Evolutionary conservation across 176 grass and related monocot genomes (phyloP), one percentile per base, ranked within the genome.

Genomic region (Eragrostis curvula): DNA sequence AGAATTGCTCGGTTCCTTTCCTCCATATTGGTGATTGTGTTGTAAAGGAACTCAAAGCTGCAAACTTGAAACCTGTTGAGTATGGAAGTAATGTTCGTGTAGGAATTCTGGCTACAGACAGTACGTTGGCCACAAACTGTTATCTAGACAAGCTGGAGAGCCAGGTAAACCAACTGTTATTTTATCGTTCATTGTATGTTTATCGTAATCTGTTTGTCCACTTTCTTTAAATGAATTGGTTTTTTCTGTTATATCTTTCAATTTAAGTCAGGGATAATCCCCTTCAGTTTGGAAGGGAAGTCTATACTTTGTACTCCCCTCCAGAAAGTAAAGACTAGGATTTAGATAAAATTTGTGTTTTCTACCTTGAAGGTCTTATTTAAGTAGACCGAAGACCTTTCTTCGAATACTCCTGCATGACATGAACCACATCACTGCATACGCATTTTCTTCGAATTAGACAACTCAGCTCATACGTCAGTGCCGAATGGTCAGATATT

Each of bases 81-180:
- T 87, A 87, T 45, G 91, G 91, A 87, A 92, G 85, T 80, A 91
- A 92, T 77, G 88, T 90, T 47, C 41, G 90, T 71, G 76, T 97
- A 45, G 92, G 95, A 80, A 36, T 97, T 81, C 77, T 94, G 41
- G 64, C 78, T 67, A 82, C 74, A 1, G 68, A 94, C 79, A 36
- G 75, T 72, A 53, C 23, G 27, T 52, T 79, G 48, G 24, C 70
- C 5, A 79, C 44, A 3, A 76, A 41, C 28, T 82, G 76, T 59
- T 94, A 97, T 74, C 64, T 83, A 47, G 63, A 92, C 11, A 94
- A 83, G 83, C 59, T 97, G 61, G 77, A 91, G 59, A 89, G 65
- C 66, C 75, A 90, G 90, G 95, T 94, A 66, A 80, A 71, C 61
- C 11, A 63, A 64, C 32, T 79, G 11, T 61, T 75, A 45, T 41